A percentile compares a stretch with the other conserved stretches of the same genome.
phyloP scores from a whole-genome alignment of 108 stramenopile genomes.

The Discostella stelligeroides region DNA sequence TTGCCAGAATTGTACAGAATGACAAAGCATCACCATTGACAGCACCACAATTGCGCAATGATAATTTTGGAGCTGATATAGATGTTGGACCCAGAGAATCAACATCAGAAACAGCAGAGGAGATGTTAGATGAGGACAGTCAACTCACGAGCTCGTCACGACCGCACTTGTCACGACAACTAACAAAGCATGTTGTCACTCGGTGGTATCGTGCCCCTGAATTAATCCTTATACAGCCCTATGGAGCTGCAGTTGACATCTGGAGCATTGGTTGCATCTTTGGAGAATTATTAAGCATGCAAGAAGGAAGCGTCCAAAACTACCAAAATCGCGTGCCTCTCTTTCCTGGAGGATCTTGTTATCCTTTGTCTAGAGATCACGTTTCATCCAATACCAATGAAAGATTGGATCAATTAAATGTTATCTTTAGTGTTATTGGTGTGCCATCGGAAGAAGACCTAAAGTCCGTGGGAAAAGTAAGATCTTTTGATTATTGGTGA shows the following conservation, averaged over 20 bases:
- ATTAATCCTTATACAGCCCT: slow-evolving; percentile 94
- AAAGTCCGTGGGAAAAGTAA: slow-evolving; percentile 69
- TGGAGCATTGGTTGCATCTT: slow-evolving; percentile 96
- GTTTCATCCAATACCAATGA: slow-evolving; percentile 61
- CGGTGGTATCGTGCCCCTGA: slow-evolving; percentile 99
- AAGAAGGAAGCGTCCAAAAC: slow-evolving; percentile 89
- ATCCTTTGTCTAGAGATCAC: slow-evolving; percentile 89
- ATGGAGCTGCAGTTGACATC: slow-evolving; percentile 95
- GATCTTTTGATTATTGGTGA: not conserved
- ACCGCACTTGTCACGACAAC: slow-evolving; percentile 76
- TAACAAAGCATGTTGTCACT: slow-evolving; percentile 99
- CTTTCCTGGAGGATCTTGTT: slow-evolving; percentile 97
- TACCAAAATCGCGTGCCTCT: slow-evolving; percentile 92
- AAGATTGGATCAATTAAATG: slow-evolving; percentile 94
- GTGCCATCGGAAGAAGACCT: slow-evolving; percentile 89
- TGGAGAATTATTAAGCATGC: slow-evolving; percentile 90
- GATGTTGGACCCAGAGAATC: slow-evolving; percentile 7
- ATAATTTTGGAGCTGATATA: slow-evolving; percentile 2
- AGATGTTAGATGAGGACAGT: slow-evolving; percentile 22
- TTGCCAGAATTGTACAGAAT: slow-evolving; percentile 89
- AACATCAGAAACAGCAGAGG: slow-evolving; percentile 7
- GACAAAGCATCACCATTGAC: slow-evolving; percentile 31
- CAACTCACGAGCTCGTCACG: slow-evolving; percentile 25
- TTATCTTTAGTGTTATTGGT: slow-evolving; percentile 96
- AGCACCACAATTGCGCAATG: slow-evolving; percentile 15